Evolutionary conservation across 495 filamentous ascomycete genomes (phyloP), one percentile per base, ranked within the genome.

Genomic region (Diplogelasinospora grovesii): DNA sequence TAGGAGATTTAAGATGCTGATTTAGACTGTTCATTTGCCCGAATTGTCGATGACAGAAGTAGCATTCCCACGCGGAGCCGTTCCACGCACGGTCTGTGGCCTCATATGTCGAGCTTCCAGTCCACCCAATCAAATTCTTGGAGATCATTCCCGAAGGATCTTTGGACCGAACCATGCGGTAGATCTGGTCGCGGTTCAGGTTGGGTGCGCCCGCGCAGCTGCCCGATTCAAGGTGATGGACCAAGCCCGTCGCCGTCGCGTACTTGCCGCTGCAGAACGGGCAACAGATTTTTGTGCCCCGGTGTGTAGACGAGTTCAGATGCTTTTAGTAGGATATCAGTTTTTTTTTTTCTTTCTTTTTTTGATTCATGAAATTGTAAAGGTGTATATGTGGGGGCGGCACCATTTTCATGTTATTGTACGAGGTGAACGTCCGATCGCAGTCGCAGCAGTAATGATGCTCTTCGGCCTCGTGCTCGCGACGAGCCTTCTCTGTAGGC

Each of bases 51-150:
- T 46, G 49, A 30, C 63, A 65, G 18, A 65, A 41, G 15, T 50
- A 59, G 27, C 63, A 65, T 31, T 62, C 52, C 29, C 38, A 64
- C 9, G 18, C 46, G 0, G 3, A 1, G 4, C 48, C 53, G 33
- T 65, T 62, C 49, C 52, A 62, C 4, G 52, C 10, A 2, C 13
- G 11, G 10, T 13, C 22, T 4, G 14, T 52, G 27, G 50, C 60
- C 14, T 41, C 41, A 38, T 59, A 59, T 15, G 32, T 41, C 2
- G 40, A 49, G 8, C n/a, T 14, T 0, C 43, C 50, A 1, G 36
- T 20, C 53, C 50, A 56, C 33, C 49, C 50, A 40, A 61, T 41
- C 21, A 57, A 33, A 1, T 58, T 62, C 44, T 62, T 64, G 15
- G 54, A 46, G 39, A 65, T 54, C 9, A 53, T 2, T 7, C 52